Base-by-base conservation (phyloP, 805 yeast genomes). In the Starmerella stigmatis region DNA sequence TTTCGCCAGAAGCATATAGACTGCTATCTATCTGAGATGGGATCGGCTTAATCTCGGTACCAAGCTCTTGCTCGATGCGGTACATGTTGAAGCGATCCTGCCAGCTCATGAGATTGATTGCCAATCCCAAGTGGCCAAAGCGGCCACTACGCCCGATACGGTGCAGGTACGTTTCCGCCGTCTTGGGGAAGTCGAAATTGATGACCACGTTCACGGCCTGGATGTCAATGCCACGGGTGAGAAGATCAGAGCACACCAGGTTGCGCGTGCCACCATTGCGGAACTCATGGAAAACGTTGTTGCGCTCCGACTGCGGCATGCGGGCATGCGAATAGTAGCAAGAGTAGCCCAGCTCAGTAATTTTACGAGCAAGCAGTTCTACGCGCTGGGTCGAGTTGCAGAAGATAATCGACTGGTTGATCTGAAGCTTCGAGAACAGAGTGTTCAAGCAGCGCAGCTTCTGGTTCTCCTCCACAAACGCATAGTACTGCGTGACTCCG, bases 131-230 rank as follows among this genome's bases (percentile, higher is more conserved):
- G 64, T 92, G 98, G 55, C 98, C 98, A 60, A 85, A 92, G 73
- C 98, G 84, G 56, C 98, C 97, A 7, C 96, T 86, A 72, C 98
- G 86, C 74, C 97, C 97, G 57, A 89, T 92, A 74, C 97, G 83
- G 70, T 92, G 98, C 57, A 92, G 74, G 64, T 92, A 92, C 32
- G 97, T 92, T 66, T 92, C 98, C 7, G 97, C 96, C 44, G 81
- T 86, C 65, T 89, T 89, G 50, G 98, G 98, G 81, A 92, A 92
- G 65, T 92, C 98, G 64, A 92, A 92, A 69, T 92, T 92, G 59
- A 92, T 84, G 41, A 92, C 98, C 38, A 92, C 97, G 62, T 92
- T 92, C 53, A 92, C 98, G 6, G 97, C 97, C 67, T 92, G 97
- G 58, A 92, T 89, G 73, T 92, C 98, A 59, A 92, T 92, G 75